A percentile compares a stretch with the other conserved stretches of the same genome.
These are phyloP conservation scores for Friedmanniomyces endolithicus DNA, from an alignment of 495 filamentous ascomycete genomes.

Conservation along the genomic window DNA sequence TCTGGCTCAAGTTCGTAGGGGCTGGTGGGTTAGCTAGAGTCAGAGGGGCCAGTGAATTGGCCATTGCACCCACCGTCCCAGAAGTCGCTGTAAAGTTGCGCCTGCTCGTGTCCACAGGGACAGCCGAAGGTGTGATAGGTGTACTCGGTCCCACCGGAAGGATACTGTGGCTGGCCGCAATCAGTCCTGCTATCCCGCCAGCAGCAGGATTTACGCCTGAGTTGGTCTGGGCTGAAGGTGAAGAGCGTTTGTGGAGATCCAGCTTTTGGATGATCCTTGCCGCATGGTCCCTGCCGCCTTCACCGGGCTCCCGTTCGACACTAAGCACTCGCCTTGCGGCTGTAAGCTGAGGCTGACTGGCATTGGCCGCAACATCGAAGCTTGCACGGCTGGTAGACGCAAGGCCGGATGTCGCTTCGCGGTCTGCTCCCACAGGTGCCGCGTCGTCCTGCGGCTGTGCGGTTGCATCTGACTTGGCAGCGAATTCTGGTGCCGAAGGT, in stretches of 20 bases:
- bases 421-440: conserved; percentile 37
- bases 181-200: conserved; percentile 75
- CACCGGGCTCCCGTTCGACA: conserved; percentile 42
- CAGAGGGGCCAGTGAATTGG: conserved; percentile 60
- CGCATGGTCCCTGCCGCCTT: conserved; percentile 61
- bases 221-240: conserved; percentile 32
- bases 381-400: conserved; percentile 53
- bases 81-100: background rate
- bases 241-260: conserved; percentile 74
- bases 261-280: conserved; percentile 84
- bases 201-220: conserved; percentile 24
- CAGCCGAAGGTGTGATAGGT: conserved; percentile 24
- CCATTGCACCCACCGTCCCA: background rate
- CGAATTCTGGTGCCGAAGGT: conserved; percentile 77
- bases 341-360: background rate
- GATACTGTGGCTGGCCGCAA: conserved; percentile 72
- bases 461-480: conserved; percentile 49
- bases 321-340: conserved; percentile 36
- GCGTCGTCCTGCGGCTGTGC: conserved; percentile 37
- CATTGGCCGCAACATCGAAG: conserved; percentile 48
- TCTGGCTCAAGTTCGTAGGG: conserved; percentile 75
- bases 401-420: conserved; percentile 52
- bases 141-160: conserved; percentile 40
- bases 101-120: conserved; percentile 22
- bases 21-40: conserved; percentile 79